Evolutionary conservation across 2,329 filamentous ascomycete genomes (phyloP).

Genomic region (Claviceps purpurea): DNA sequence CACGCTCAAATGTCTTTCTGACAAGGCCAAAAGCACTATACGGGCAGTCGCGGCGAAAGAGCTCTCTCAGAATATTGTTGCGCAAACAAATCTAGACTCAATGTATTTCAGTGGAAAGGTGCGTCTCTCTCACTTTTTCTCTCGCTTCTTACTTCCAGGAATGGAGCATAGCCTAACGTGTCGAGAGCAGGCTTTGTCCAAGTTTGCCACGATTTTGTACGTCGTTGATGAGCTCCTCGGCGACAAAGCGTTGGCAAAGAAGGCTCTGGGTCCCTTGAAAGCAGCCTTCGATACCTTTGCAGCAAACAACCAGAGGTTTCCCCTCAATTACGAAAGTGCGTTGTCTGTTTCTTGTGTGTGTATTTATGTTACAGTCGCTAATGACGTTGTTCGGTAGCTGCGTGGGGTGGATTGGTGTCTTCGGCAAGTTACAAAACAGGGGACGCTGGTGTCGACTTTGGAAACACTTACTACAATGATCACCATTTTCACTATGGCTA

Average conservation of each 20-base stretch:
- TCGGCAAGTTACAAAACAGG: slow-evolving; percentile 57
- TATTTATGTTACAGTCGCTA: background rate
- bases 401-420: slow-evolving; percentile 73
- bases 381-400: slow-evolving; percentile 23
- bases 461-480: slow-evolving; percentile 75
- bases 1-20: slow-evolving; percentile 32
- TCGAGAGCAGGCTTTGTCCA: slow-evolving; percentile 47
- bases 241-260: slow-evolving; percentile 41
- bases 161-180: background rate
- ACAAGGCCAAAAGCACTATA: slow-evolving; percentile 45
- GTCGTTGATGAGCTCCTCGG: slow-evolving; percentile 49
- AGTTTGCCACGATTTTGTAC: slow-evolving; percentile 59
- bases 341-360: slow-evolving; percentile 3
- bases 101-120: slow-evolving; percentile 92
- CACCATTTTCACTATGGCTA: slow-evolving; percentile 75
- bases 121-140: slow-evolving; percentile 6
- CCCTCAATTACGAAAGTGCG: slow-evolving; percentile 50
- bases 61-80: slow-evolving; percentile 60
- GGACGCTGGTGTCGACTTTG: slow-evolving; percentile 66
- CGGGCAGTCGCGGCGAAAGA: slow-evolving; percentile 54
- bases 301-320: slow-evolving; percentile 53
- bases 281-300: slow-evolving; percentile 52
- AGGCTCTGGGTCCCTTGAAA: slow-evolving; percentile 50
- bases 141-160: background rate
- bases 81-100: slow-evolving; percentile 62